These are phyloP conservation scores for Agrocybe pediades DNA, from an alignment of 768 basidiomycete genomes.

Conservation along the genomic window DNA sequence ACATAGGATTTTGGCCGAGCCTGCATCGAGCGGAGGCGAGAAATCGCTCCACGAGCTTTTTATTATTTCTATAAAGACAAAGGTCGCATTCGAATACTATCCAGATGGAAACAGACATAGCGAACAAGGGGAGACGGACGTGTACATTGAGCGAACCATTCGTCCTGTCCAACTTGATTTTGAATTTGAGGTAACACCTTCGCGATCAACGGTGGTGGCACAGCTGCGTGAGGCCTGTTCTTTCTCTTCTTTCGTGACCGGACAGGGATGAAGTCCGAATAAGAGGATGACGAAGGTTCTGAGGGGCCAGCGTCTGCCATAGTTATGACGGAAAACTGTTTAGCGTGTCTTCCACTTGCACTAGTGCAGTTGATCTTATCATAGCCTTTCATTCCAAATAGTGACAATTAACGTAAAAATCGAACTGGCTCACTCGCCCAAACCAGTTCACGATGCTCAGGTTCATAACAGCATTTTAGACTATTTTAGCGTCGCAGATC, in stretches of 20 bases:
- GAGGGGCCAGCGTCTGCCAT: constrained; percentile 9
- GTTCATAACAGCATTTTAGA: neutral
- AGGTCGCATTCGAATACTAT: neutral
- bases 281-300: constrained; percentile 37
- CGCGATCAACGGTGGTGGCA: constrained; percentile 28
- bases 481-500: neutral
- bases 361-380: neutral
- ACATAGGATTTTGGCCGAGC: constrained; percentile 45
- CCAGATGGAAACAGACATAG: neutral
- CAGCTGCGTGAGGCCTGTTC: constrained; percentile 15
- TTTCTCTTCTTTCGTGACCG: constrained; percentile 53
- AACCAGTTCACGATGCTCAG: constrained; percentile 1
- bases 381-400: neutral
- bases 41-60: constrained; percentile 18
- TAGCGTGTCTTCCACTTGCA: no score
- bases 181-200: constrained; percentile 42
- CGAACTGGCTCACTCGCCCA: no score
- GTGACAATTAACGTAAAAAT: neutral
- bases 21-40: constrained; percentile 9
- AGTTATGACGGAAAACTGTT: neutral
- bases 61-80: constrained; percentile 18
- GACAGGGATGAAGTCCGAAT: constrained; percentile 54
- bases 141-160: constrained; percentile 58
- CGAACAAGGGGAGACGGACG: constrained; percentile 41
- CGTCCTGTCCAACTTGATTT: constrained; percentile 47